Conservation (phyloP, 192 early-diverging fungal species). For the Phlyctochytrium bullatum region DNA sequence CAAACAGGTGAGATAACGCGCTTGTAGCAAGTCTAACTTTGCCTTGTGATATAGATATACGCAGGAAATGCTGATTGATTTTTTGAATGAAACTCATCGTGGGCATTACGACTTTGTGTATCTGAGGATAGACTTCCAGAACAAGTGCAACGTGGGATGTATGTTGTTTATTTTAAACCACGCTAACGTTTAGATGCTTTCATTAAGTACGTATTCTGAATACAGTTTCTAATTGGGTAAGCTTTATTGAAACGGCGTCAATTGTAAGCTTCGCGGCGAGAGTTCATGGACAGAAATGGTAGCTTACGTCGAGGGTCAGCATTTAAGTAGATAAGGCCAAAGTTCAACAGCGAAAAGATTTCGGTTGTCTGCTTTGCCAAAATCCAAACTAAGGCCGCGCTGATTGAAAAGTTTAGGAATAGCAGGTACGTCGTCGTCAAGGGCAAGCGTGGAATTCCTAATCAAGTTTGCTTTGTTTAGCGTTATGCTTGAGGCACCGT, state of each 20-base stretch:
- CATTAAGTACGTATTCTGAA: conserved; percentile 30
- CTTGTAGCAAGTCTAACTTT: background rate
- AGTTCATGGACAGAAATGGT: conserved; percentile 75
- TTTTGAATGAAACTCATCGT: conserved; percentile 69
- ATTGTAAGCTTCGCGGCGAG: conserved; percentile 64
- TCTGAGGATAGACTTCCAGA: conserved; percentile 84
- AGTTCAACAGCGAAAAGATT: conserved; percentile 79
- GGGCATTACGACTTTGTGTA: conserved; percentile 72
- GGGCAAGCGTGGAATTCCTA: background rate
- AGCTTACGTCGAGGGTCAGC: background rate
- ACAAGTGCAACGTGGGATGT: conserved; percentile 80
- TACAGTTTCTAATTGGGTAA: conserved; percentile 19
- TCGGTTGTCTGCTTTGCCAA: conserved; percentile 76
- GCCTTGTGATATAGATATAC: conserved; percentile 2
- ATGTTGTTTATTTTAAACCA: background rate
- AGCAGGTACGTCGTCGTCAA: conserved; percentile 51
- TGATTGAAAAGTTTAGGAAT: conserved; percentile 80
- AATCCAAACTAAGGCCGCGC: conserved; percentile 66
- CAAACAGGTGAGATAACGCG: conserved; percentile 61
- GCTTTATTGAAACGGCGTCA: conserved; percentile 64
- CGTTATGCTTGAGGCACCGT: conserved; percentile 74
- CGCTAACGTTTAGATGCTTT: conserved; percentile 51
- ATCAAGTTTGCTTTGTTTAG: conserved; percentile 25
- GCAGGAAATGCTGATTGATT: conserved; percentile 73
- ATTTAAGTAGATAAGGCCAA: conserved; percentile 36